Conservation (phyloP, 2,329 filamentous ascomycete species). For the Verticillium klebahnii region DNA sequence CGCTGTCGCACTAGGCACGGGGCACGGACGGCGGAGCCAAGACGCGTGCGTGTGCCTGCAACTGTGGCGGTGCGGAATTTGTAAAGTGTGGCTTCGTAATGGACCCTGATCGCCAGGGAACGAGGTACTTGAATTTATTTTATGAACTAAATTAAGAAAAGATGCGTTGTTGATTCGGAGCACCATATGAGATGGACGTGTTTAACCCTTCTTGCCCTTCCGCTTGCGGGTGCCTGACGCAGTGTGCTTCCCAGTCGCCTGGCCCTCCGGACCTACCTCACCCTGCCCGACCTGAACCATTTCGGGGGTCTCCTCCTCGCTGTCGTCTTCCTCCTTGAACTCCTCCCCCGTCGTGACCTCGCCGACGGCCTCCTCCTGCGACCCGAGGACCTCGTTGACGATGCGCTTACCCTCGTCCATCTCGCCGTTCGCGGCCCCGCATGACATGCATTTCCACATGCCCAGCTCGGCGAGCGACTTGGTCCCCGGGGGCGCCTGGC, state of each 20-base stretch:
- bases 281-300: constrained; percentile 6
- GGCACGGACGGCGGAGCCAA: neutral
- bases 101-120: neutral
- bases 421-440: constrained; percentile 75
- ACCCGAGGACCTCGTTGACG: constrained; percentile 56
- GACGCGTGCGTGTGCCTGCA: neutral
- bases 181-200: neutral
- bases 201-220: constrained; percentile 8
- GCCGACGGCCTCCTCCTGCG: constrained; percentile 14
- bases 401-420: constrained; percentile 72
- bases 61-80: neutral
- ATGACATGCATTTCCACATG: constrained; percentile 84
- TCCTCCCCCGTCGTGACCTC: constrained; percentile 8
- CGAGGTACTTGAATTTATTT: neutral
- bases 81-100: neutral
- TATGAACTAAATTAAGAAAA: neutral
- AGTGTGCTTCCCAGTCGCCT: constrained; percentile 10
- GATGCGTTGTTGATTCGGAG: neutral
- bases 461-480: constrained; percentile 75
- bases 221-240: constrained; percentile 9
- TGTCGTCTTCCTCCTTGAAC: constrained; percentile 10
- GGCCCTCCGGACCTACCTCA: constrained; percentile 1
- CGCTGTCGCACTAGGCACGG: neutral
- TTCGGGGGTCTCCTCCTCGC: neutral
- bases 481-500: constrained; percentile 86